phyloP scores from a whole-genome alignment of 2,329 filamentous ascomycete genomes.

The Amesomyces nigricolor region DNA sequence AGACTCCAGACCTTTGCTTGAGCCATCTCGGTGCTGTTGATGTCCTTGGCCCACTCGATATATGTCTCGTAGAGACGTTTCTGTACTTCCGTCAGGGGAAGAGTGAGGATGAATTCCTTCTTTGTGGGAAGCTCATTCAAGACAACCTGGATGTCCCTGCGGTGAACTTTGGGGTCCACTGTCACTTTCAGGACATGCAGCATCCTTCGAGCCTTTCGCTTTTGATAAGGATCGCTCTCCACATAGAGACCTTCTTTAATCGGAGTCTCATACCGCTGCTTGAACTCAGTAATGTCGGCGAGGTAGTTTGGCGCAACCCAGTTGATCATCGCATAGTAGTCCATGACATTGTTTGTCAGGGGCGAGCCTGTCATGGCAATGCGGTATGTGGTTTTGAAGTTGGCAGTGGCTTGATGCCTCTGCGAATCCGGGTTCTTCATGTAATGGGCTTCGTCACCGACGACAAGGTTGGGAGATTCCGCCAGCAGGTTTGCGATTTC shows the following conservation, averaged over 20 bases:
- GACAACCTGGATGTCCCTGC: constrained; percentile 62
- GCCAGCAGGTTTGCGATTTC: constrained; percentile 42
- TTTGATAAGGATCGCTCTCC: constrained; percentile 54
- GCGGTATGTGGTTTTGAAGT: constrained; percentile 62
- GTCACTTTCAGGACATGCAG: constrained; percentile 65
- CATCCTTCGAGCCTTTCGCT: constrained; percentile 57
- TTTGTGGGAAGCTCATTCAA: constrained; percentile 66
- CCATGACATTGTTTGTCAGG: constrained; percentile 73
- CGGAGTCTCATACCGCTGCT: constrained; percentile 60
- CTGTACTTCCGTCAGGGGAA: constrained; percentile 65
- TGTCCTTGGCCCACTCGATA: constrained; percentile 27
- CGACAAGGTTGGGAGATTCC: constrained; percentile 61
- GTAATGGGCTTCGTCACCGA: constrained; percentile 80
- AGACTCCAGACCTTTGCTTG: constrained; percentile 30
- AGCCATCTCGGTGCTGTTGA: neutral
- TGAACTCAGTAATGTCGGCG: constrained; percentile 63
- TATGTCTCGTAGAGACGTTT: constrained; percentile 52
- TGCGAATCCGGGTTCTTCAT: constrained; percentile 61
- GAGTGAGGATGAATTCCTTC: constrained; percentile 72
- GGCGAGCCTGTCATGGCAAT: constrained; percentile 86
- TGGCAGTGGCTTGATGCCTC: constrained; percentile 47
- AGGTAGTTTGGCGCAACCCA: constrained; percentile 81
- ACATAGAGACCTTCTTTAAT: constrained; percentile 66
- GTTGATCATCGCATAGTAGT: constrained; percentile 82
- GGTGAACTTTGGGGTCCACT: constrained; percentile 71